phyloP scores from a whole-genome alignment of 1,284 basidiomycete species.

The Boletus semigastroideus region DNA sequence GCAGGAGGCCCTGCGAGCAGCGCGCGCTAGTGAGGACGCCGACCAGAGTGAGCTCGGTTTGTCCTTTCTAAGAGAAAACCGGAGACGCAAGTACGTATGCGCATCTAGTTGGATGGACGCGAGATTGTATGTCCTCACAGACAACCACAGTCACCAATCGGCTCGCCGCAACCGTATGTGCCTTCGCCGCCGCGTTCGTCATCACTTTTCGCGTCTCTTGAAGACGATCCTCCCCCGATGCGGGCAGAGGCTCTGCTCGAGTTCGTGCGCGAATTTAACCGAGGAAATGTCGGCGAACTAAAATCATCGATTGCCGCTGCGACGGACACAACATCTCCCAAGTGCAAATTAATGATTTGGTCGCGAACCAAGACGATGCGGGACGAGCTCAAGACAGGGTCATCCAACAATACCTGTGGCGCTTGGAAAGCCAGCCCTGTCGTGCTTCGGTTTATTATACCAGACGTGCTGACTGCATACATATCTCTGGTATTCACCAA shows the following conservation, averaged over 20 bases:
- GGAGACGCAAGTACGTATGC: constrained; percentile 51
- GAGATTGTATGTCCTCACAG: constrained; percentile 31
- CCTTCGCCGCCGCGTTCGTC: constrained; percentile 38
- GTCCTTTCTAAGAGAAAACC: constrained; percentile 44
- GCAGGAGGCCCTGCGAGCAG: constrained; percentile 53
- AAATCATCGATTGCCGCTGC: constrained; percentile 1
- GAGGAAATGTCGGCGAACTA: constrained; percentile 17
- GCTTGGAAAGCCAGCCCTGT: constrained; percentile 30
- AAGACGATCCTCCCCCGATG: constrained; percentile 38
- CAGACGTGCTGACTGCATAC: constrained; percentile 60
- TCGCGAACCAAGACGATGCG: constrained; percentile 33
- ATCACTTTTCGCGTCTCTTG: constrained; percentile 43
- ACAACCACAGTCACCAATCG: constrained; percentile 51
- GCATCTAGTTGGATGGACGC: not conserved
- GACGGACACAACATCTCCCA: constrained; percentile 1
- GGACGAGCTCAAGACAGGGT: constrained; percentile 13
- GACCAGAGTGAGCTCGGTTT: constrained; percentile 49
- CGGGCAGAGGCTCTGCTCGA: constrained; percentile 43
- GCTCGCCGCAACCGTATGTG: constrained; percentile 58
- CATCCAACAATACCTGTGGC: not conserved
- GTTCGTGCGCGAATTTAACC: constrained; percentile 58
- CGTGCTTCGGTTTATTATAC: constrained; percentile 54
- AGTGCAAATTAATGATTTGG: constrained; percentile 52
- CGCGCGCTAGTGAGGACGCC: constrained; percentile 48
- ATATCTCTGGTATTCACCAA: constrained; percentile 43